Evolutionary conservation across 208 protist species (phyloP).

Genomic region (Angomonas deanei): DNA sequence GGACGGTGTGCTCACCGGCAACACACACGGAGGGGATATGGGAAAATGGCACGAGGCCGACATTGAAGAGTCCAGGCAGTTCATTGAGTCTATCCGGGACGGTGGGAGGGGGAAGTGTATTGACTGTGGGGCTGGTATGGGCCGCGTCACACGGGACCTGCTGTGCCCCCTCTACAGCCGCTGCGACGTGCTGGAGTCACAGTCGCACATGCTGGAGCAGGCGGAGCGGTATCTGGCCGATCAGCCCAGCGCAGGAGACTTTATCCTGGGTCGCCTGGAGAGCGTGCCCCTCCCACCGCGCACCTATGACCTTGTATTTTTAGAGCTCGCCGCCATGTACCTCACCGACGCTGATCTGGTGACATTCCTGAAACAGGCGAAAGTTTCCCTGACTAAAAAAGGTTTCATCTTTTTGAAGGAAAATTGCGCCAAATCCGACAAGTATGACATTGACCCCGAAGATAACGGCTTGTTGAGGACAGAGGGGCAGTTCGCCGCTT

Average conservation of each 20-base stretch:
- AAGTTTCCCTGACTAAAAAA: conserved; percentile 19
- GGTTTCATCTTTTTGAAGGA: conserved; percentile 73
- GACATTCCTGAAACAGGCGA: conserved; percentile 30
- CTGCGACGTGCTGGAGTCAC: conserved; percentile 50
- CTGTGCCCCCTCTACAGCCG: conserved; percentile 26
- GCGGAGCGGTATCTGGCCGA: conserved; percentile 31
- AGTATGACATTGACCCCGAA: conserved; percentile 39
- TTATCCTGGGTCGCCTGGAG: conserved; percentile 37
- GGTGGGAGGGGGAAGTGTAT: conserved; percentile 27
- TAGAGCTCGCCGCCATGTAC: conserved; percentile 66
- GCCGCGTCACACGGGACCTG: conserved; percentile 35
- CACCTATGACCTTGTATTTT: conserved; percentile 49
- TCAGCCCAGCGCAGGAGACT: background rate
- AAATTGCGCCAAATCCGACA: conserved; percentile 27
- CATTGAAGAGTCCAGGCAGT: conserved; percentile 19
- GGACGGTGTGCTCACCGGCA: conserved; percentile 51
- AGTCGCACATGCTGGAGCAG: conserved; percentile 35
- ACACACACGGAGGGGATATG: conserved; percentile 19
- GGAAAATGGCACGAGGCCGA: conserved; percentile 26
- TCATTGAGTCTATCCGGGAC: conserved; percentile 29
- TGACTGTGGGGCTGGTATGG: conserved; percentile 62
- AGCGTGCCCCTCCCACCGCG: conserved; percentile 16
- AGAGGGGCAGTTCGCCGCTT: conserved; percentile 32
- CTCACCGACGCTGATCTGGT: conserved; percentile 58
- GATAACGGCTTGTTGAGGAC: conserved; percentile 51